Percentiles rank a stretch among this genome's conserved stretches.
Evolutionary conservation across 2,329 filamentous ascomycete genomes (phyloP).

Genomic region (Herpotrichia juniperi): DNA sequence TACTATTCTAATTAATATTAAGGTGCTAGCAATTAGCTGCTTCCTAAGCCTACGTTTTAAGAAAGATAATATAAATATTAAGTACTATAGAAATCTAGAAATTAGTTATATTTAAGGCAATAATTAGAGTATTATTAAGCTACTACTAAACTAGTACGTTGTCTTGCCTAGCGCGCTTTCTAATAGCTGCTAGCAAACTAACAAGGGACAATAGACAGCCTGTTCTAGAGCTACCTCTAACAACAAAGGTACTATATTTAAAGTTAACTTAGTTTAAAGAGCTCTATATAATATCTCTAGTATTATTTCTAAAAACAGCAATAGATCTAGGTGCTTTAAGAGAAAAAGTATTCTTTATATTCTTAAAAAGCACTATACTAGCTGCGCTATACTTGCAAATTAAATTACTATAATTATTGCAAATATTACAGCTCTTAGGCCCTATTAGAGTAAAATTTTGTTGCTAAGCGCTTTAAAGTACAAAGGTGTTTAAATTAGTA

Average conservation of each 20-base stretch:
- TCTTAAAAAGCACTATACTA: slow-evolving; percentile 55
- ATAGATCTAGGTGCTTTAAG: slow-evolving; percentile 58
- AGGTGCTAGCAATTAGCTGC: slow-evolving; percentile 50
- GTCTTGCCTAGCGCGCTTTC: slow-evolving; percentile 31
- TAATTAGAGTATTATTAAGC: slow-evolving; percentile 51
- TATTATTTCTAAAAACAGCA: slow-evolving; percentile 58
- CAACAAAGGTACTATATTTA: slow-evolving; percentile 50
- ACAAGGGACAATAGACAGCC: slow-evolving; percentile 50
- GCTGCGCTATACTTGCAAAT: slow-evolving; percentile 51
- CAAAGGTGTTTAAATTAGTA: slow-evolving; percentile 46
- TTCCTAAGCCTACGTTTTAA: slow-evolving; percentile 61
- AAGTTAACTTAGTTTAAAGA: slow-evolving; percentile 43
- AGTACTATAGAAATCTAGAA: slow-evolving; percentile 42
- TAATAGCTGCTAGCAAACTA: slow-evolving; percentile 50
- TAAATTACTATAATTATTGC: slow-evolving; percentile 48
- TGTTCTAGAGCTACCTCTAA: slow-evolving; percentile 52
- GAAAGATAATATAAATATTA: slow-evolving; percentile 61
- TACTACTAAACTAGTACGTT: slow-evolving; percentile 52
- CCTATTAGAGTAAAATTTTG: slow-evolving; percentile 43
- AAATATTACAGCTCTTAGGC: slow-evolving; percentile 40
- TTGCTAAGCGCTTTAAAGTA: slow-evolving; percentile 40
- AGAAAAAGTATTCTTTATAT: slow-evolving; percentile 56
- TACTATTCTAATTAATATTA: slow-evolving; percentile 49
- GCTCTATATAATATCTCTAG: slow-evolving; percentile 56
- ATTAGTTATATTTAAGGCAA: slow-evolving; percentile 32